Evolutionary conservation across 2,329 filamentous ascomycete species (phyloP).

Genomic region (Teratosphaeria pseudoeucalypti): DNA sequence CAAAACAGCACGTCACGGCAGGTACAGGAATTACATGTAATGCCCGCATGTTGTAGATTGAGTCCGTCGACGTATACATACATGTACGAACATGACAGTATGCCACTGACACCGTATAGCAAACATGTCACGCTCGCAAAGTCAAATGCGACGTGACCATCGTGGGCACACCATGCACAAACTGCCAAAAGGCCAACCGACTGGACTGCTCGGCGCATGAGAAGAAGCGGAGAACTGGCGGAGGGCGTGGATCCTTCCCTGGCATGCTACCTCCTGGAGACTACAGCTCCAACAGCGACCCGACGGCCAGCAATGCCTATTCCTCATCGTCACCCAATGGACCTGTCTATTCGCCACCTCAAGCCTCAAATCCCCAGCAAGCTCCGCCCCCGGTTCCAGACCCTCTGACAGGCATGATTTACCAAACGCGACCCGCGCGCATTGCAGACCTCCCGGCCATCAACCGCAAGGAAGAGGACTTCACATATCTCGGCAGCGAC

Average conservation of each 20-base stretch:
- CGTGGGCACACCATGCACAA: neutral
- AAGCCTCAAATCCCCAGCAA: neutral
- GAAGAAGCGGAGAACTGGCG: neutral
- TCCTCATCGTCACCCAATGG: neutral
- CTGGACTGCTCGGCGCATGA: neutral
- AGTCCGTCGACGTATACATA: neutral
- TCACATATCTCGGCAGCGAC: neutral
- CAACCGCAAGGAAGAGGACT: neutral
- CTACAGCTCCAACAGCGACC: neutral
- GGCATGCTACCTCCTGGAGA: neutral
- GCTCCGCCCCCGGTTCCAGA: neutral
- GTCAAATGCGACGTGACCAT: neutral
- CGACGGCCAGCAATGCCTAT: neutral
- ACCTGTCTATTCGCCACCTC: neutral
- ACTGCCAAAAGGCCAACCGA: neutral
- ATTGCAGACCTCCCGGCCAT: neutral
- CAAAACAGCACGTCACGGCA: neutral
- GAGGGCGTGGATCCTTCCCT: neutral
- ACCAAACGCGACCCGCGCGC: neutral
- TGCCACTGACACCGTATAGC: neutral
- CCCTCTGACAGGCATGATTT: neutral
- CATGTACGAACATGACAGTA: neutral
- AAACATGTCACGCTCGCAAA: neutral
- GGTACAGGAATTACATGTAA: neutral
- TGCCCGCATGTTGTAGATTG: neutral